These are phyloP conservation scores for Lophiotrema nucula DNA, from an alignment of 495 filamentous ascomycete species.

Conservation along the genomic window DNA sequence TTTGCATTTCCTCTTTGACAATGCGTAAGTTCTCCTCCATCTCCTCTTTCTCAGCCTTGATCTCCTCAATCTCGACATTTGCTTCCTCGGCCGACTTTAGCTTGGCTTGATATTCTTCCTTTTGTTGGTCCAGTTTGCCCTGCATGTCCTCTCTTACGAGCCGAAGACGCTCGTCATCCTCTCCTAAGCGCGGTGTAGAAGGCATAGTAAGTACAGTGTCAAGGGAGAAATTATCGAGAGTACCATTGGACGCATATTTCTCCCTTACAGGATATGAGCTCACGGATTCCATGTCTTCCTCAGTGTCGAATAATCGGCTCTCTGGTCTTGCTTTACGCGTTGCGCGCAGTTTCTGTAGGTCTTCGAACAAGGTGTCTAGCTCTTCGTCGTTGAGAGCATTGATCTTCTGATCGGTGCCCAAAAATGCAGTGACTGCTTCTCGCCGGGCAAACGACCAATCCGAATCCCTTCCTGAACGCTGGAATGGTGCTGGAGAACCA, in stretches of 20 bases:
- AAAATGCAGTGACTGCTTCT: slow-evolving; percentile 85
- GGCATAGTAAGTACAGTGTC: slow-evolving; percentile 94
- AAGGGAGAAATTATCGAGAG: slow-evolving; percentile 92
- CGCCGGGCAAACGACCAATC: slow-evolving; percentile 95
- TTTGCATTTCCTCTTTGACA: slow-evolving; percentile 82
- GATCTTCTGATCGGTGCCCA: slow-evolving; percentile 92
- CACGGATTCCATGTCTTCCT: slow-evolving; percentile 87
- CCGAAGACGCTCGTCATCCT: slow-evolving; percentile 68
- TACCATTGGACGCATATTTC: slow-evolving; percentile 95
- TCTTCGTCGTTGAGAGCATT: slow-evolving; percentile 88
- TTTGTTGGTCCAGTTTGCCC: slow-evolving; percentile 79
- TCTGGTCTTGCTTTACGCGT: slow-evolving; percentile 69
- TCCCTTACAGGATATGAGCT: slow-evolving; percentile 86
- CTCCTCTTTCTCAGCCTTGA: slow-evolving; percentile 75
- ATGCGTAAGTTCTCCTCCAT: slow-evolving; percentile 82
- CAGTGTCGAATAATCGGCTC: slow-evolving; percentile 51
- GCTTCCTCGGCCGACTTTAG: slow-evolving; percentile 74
- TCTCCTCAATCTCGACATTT: slow-evolving; percentile 77
- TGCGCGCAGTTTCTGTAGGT: slow-evolving; percentile 84
- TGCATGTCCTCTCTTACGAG: slow-evolving; percentile 86
- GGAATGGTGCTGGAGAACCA: slow-evolving; percentile 72
- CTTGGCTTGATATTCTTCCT: slow-evolving; percentile 77
- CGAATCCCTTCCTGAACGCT: slow-evolving; percentile 70
- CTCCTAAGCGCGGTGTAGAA: slow-evolving; percentile 78
- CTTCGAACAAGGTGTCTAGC: slow-evolving; percentile 89